These are phyloP conservation scores for Rubus parviflorus DNA, from an alignment of 306 rosid genomes.

Conservation along the genomic window DNA sequence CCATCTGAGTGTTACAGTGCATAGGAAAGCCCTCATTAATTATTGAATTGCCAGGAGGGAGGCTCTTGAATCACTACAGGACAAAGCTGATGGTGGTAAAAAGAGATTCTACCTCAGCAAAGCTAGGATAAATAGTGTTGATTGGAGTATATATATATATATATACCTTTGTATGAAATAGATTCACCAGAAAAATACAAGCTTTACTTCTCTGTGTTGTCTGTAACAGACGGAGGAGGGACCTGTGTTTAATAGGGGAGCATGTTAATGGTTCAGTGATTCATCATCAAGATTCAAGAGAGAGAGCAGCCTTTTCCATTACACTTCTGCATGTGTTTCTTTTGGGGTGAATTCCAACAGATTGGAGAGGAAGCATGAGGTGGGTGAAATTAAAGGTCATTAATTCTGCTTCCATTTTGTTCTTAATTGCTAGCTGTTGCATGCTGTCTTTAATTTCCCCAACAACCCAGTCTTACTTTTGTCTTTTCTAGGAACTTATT, in stretches of 20 bases:
- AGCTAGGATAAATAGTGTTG: not conserved
- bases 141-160: not conserved
- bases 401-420: conserved; percentile 20
- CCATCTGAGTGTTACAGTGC: conserved; percentile 42
- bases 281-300: not conserved
- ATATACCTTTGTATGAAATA: not conserved
- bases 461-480: conserved; percentile 7
- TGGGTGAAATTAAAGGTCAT: not conserved
- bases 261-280: not conserved
- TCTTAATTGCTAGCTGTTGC: not conserved
- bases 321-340: not conserved
- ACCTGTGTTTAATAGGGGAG: not conserved
- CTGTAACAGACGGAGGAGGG: not conserved
- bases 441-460: not conserved
- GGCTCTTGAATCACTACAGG: conserved; percentile 40
- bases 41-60: conserved; percentile 51
- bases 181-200: conserved; percentile 19
- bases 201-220: conserved; percentile 17
- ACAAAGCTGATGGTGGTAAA: conserved; percentile 31
- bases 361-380: not conserved
- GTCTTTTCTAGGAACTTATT: conserved; percentile 9
- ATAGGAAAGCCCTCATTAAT: conserved; percentile 49
- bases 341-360: not conserved
- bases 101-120: not conserved
- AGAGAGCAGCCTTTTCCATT: conserved; percentile 7